Evolutionary conservation across 768 basidiomycete species (phyloP).

Genomic region (Termitomyces sp.): DNA sequence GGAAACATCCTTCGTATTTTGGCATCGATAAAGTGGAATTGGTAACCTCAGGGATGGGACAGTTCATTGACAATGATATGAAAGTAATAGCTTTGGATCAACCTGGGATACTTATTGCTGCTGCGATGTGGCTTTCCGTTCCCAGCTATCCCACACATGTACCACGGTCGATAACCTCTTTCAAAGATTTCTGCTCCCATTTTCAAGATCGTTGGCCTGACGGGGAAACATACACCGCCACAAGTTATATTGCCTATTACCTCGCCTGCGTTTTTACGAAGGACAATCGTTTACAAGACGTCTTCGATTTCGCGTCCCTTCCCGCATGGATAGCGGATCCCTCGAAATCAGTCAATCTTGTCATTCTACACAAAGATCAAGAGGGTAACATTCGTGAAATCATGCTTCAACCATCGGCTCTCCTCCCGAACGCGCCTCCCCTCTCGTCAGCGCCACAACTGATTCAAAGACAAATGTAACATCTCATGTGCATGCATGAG

Average conservation of each 20-base stretch:
- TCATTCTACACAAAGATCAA: not conserved
- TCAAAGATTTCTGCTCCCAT: not conserved
- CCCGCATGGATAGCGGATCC: not conserved
- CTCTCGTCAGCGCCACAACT: too few species aligned
- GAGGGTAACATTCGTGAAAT: not conserved
- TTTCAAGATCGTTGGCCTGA: not conserved
- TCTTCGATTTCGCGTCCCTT: not conserved
- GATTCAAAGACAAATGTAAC: too few species aligned
- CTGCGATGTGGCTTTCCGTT: not conserved
- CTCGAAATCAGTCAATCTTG: not conserved
- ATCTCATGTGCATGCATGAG: too few species aligned
- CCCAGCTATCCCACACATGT: not conserved
- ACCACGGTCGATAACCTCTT: not conserved
- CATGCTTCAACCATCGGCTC: not conserved
- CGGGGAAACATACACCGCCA: not conserved
- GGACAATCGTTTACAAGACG: not conserved
- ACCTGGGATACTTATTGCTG: not conserved
- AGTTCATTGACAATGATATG: slow-evolving; percentile 1
- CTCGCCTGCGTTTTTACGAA: not conserved
- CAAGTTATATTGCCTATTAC: not conserved
- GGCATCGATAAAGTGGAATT: not conserved
- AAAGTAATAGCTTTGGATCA: not conserved
- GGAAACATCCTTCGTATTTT: not conserved
- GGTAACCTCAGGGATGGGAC: not conserved
- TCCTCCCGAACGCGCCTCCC: not conserved